These are phyloP conservation scores for Didymosphaeria variabile DNA, from an alignment of 2,329 filamentous ascomycete species.

Conservation along the genomic window DNA sequence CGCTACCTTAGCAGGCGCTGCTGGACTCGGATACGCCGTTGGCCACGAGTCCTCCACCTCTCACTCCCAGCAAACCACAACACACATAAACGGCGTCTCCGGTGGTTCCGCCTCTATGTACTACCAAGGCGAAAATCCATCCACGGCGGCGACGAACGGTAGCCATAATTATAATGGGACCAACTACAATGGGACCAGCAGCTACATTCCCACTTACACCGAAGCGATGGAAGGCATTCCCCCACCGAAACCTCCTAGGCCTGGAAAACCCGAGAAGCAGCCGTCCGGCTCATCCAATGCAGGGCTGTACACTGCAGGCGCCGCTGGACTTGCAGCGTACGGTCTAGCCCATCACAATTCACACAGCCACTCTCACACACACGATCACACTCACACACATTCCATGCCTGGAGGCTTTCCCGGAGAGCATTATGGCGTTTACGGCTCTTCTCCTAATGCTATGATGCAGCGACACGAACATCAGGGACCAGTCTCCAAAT, in stretches of 20 bases:
- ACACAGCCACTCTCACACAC: conserved; percentile 33
- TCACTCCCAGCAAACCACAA: conserved; percentile 38
- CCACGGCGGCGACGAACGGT: conserved; percentile 40
- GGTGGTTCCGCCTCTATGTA: conserved; percentile 36
- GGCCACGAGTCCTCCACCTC: conserved; percentile 45
- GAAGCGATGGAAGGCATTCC: conserved; percentile 35
- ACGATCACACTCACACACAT: conserved; percentile 30
- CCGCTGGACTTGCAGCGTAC: conserved; percentile 59
- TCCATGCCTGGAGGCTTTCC: conserved; percentile 43
- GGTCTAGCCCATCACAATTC: conserved; percentile 53
- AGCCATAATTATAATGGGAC: conserved; percentile 43
- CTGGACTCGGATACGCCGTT: conserved; percentile 54
- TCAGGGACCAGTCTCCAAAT: conserved; percentile 63
- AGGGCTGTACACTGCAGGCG: conserved; percentile 57
- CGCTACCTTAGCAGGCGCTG: conserved; percentile 49
- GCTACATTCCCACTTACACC: conserved; percentile 45
- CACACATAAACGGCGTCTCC: conserved; percentile 32
- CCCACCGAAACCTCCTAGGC: conserved; percentile 46
- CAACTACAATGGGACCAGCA: conserved; percentile 35
- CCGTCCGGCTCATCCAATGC: conserved; percentile 53
- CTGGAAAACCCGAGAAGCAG: conserved; percentile 54
- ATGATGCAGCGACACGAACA: conserved; percentile 59
- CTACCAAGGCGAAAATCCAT: conserved; percentile 38
- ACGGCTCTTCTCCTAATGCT: conserved; percentile 27
- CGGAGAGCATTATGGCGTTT: conserved; percentile 31